Base-by-base conservation (phyloP, 352 stramenopile genomes). In the Phytophthora litchii region DNA sequence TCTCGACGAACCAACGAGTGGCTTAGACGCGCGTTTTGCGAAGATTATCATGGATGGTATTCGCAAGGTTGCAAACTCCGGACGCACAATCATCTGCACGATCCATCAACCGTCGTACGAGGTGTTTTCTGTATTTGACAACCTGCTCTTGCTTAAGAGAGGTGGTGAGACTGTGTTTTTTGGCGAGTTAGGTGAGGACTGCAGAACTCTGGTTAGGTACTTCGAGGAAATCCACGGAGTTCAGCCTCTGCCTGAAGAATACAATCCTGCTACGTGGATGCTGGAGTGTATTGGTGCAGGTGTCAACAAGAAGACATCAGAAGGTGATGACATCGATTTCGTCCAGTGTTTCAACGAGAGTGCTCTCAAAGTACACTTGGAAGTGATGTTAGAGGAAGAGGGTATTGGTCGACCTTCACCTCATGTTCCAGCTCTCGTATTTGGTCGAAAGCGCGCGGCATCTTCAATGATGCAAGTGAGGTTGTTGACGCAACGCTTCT, bases 71-170 rank as follows among this genome's bases (percentile, higher is more conserved):
- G 83, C 86, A 3, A 43, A 45, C 34, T 70, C 71, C 19, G 82
- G 84, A 6, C 54, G 69, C 6, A 88, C 75, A n/a, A 71, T 97
- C 19, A 64, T 95, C 3, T 94, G 90, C 34, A 95, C 86, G 13
- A 97, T 96, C 61, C 89, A 97, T 59, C 87, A 96, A 66, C 89
- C 89, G 10, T 77, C 70, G 8, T 83, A 76, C 11, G 75, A 93
- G 37, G 76, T 95, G 6, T 93, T 96, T 23, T 72, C 75, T 10
- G 77, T 82, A 20, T 93, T 94, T 64, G 83, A 96, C 66, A 72
- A 75, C 32, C 23, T 92, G 12, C 72, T 94, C 38, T 54, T 96
- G 7, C 65, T 96, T n/a, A 55, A 81, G 41, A 46, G 58, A 23
- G 73, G 73, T 34, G 72, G 74, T 14, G 40, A 51, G 14, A 64